These are phyloP conservation scores for Trypanosoma congolense DNA, from an alignment of 208 protist species.

Conservation along the genomic window DNA sequence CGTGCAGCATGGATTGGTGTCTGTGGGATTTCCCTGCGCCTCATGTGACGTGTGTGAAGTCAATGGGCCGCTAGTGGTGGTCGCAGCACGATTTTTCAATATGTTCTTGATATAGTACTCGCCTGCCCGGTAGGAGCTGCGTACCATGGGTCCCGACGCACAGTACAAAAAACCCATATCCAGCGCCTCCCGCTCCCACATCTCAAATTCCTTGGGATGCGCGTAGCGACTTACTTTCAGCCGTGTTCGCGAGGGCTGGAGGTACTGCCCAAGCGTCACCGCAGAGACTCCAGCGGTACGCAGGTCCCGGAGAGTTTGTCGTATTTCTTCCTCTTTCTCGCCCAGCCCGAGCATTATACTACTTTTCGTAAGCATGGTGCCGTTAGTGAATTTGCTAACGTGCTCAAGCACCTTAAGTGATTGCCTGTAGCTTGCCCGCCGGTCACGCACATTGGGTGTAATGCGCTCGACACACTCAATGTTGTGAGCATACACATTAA, in stretches of 20 bases:
- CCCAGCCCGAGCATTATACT: conserved; percentile 98
- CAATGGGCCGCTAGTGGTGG: too few relatives aligned
- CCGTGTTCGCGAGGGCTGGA: conserved; percentile 93
- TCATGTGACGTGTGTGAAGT: too few relatives aligned
- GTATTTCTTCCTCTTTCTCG: conserved; percentile 94
- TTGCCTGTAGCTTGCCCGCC: conserved; percentile 93
- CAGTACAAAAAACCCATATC: conserved; percentile 96
- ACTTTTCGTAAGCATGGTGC: conserved; percentile 94
- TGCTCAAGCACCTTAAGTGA: conserved; percentile 91
- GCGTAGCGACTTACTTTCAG: conserved; percentile 97
- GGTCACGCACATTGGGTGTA: conserved; percentile 91
- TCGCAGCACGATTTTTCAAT: conserved; percentile 59
- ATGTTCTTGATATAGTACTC: conserved; percentile 96
- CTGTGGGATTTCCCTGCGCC: too few relatives aligned
- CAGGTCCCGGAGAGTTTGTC: conserved; percentile 93
- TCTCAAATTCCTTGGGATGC: conserved; percentile 94
- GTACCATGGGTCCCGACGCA: conserved; percentile 93
- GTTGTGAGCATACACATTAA: conserved; percentile 99
- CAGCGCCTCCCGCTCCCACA: conserved; percentile 91
- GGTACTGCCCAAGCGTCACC: conserved; percentile 96
- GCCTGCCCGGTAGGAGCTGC: conserved; percentile 94
- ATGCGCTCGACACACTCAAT: conserved; percentile 96
- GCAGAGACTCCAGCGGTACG: conserved; percentile 89
- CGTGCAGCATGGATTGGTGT: too few relatives aligned
- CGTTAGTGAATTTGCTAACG: conserved; percentile 79